Conservation (phyloP, 148 eudicot species). For the Salicornia ramosissima region DNA sequence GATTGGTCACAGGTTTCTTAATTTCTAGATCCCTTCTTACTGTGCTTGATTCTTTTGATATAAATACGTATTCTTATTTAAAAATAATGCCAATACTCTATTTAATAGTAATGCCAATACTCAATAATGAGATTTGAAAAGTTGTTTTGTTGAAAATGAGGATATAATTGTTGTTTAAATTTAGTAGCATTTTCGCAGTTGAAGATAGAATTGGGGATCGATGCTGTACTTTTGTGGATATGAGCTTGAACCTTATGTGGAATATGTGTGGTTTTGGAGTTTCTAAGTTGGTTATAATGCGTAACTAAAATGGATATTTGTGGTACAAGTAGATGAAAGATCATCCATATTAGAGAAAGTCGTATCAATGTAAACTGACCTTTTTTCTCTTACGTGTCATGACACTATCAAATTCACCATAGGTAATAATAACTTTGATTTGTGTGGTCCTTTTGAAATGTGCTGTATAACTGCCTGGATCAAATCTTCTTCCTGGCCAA, state of each 20-base stretch:
- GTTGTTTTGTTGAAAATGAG: background rate
- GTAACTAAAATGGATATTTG: background rate
- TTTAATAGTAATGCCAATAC: background rate
- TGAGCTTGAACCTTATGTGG: background rate
- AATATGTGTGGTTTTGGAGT: background rate
- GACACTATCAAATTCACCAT: background rate
- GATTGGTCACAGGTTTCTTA: conserved; percentile 86
- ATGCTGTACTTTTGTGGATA: background rate
- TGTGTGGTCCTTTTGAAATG: background rate
- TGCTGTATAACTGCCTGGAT: background rate
- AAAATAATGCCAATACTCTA: background rate
- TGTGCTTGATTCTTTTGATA: background rate
- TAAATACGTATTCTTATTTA: no score
- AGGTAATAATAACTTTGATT: background rate
- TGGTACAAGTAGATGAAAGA: no score
- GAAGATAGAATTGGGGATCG: background rate
- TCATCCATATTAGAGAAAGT: background rate
- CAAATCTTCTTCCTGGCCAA: background rate
- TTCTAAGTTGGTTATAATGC: background rate
- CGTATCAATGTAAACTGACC: background rate
- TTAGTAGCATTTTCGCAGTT: conserved; percentile 4
- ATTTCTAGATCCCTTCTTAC: background rate
- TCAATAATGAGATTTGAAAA: background rate
- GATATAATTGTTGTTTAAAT: background rate
- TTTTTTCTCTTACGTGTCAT: conserved; percentile 2